Percentiles rank a stretch among this genome's conserved stretches.
Evolutionary conservation across 2,329 filamentous ascomycete species (phyloP).

Genomic region (Sporothrix pseudoabietina): DNA sequence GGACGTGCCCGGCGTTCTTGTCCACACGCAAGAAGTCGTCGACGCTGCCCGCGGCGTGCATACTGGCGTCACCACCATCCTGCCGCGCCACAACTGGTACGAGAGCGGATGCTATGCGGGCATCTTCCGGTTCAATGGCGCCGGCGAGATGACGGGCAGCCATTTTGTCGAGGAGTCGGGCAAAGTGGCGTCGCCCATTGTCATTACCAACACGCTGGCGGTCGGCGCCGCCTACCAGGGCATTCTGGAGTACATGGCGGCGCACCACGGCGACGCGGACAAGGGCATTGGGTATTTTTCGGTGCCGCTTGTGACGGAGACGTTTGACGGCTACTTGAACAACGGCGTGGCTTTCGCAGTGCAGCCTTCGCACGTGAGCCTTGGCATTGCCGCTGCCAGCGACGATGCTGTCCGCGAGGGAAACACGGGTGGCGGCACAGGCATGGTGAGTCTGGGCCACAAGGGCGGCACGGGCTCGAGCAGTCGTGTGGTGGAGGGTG

Average conservation of each 20-base stretch:
- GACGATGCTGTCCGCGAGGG: constrained; percentile 60
- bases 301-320: constrained; percentile 62
- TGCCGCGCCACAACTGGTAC: constrained; percentile 51
- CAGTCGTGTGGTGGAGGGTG: constrained; percentile 53
- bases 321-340: constrained; percentile 64
- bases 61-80: constrained; percentile 54
- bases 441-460: constrained; percentile 67
- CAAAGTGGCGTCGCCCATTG: constrained; percentile 59
- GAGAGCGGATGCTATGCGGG: constrained; percentile 48
- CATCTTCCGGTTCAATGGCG: constrained; percentile 65
- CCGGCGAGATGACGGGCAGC: constrained; percentile 62
- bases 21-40: constrained; percentile 50
- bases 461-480: constrained; percentile 68
- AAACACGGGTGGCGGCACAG: constrained; percentile 66
- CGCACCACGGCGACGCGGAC: constrained; percentile 44
- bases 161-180: constrained; percentile 66
- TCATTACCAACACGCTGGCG: constrained; percentile 61
- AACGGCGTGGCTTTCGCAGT: constrained; percentile 59
- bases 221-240: constrained; percentile 62
- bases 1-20: constrained; percentile 53
- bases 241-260: constrained; percentile 58
- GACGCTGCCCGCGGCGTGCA: constrained; percentile 29
- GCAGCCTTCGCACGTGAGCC: constrained; percentile 55
- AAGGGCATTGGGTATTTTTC: constrained; percentile 53
- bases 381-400: constrained; percentile 55